These are phyloP conservation scores for Phytophthora kernoviae DNA, from an alignment of 352 stramenopile genomes.

Conservation along the genomic window DNA sequence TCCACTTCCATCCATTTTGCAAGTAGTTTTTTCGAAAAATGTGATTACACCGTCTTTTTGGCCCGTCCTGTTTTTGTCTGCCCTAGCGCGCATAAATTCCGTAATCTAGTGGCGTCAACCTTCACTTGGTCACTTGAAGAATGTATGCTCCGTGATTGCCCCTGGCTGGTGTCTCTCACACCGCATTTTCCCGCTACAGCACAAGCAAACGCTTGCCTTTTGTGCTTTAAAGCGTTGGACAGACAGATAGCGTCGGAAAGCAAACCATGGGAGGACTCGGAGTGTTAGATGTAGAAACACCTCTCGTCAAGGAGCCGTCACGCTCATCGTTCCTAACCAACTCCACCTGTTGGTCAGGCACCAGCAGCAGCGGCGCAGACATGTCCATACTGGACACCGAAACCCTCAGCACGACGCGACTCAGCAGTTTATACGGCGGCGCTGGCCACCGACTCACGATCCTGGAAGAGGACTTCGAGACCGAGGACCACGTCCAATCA, in stretches of 20 bases:
- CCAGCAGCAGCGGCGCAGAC: conserved; percentile 38
- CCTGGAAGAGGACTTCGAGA: conserved; percentile 37
- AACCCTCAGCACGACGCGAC: conserved; percentile 32
- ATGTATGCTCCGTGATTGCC: neutral
- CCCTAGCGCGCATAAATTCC: too few relatives aligned
- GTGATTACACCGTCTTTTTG: too few relatives aligned
- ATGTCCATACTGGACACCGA: conserved; percentile 43
- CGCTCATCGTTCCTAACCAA: conserved; percentile 56
- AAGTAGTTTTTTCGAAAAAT: too few relatives aligned
- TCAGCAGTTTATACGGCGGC: conserved; percentile 43
- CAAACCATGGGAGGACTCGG: conserved; percentile 16
- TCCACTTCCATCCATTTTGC: too few relatives aligned
- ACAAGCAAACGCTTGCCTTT: conserved; percentile 2
- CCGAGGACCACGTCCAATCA: conserved; percentile 21
- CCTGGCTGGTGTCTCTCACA: neutral
- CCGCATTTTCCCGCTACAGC: conserved; percentile 19
- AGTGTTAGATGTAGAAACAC: conserved; percentile 18
- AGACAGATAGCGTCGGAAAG: conserved; percentile 14
- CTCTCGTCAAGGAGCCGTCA: conserved; percentile 32
- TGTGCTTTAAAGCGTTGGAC: conserved; percentile 1
- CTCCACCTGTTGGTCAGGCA: conserved; percentile 51
- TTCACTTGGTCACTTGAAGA: neutral
- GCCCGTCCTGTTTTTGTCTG: too few relatives aligned
- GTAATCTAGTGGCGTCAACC: too few relatives aligned
- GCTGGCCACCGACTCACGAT: conserved; percentile 31